These are phyloP conservation scores for Dictyostelium capitatum DNA, from an alignment of 78 protist genomes.

Conservation along the genomic window DNA sequence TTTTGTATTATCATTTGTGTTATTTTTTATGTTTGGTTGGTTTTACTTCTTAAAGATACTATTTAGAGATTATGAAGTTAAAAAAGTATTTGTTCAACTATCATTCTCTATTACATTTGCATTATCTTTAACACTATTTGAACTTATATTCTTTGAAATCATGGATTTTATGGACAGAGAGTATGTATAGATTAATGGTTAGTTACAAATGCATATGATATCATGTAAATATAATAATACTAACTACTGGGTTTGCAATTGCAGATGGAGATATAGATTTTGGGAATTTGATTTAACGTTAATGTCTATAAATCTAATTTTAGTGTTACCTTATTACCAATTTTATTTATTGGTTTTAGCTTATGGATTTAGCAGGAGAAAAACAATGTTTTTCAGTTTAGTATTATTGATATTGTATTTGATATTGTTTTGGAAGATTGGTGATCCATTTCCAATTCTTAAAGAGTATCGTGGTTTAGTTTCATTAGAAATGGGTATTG, in stretches of 20 bases:
- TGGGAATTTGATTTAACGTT: slow-evolving; percentile 77
- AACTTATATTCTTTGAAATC: slow-evolving; percentile 92
- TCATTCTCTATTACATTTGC: slow-evolving; percentile 83
- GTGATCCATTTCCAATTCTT: slow-evolving; percentile 90
- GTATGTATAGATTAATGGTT: slow-evolving; percentile 43
- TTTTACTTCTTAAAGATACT: slow-evolving; percentile 73
- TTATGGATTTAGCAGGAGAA: slow-evolving; percentile 29
- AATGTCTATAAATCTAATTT: slow-evolving; percentile 61
- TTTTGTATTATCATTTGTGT: slow-evolving; percentile 42
- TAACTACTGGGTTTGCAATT: background rate
- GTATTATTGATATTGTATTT: slow-evolving; percentile 50
- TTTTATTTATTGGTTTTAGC: slow-evolving; percentile 56
- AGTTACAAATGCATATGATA: too few species aligned
- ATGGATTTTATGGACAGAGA: slow-evolving; percentile 82
- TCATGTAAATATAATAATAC: background rate
- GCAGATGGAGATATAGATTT: slow-evolving; percentile 78
- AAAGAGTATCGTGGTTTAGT: slow-evolving; percentile 79
- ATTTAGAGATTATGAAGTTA: slow-evolving; percentile 83
- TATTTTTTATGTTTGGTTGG: slow-evolving; percentile 80
- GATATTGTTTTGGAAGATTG: slow-evolving; percentile 86
- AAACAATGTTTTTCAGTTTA: slow-evolving; percentile 36
- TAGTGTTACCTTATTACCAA: slow-evolving; percentile 83
- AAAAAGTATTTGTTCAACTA: slow-evolving; percentile 73
- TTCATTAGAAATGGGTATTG: slow-evolving; percentile 86
- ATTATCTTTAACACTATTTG: slow-evolving; percentile 88